phyloP scores from a whole-genome alignment of 768 basidiomycete genomes.

The Thelephora aurantiotincta region DNA sequence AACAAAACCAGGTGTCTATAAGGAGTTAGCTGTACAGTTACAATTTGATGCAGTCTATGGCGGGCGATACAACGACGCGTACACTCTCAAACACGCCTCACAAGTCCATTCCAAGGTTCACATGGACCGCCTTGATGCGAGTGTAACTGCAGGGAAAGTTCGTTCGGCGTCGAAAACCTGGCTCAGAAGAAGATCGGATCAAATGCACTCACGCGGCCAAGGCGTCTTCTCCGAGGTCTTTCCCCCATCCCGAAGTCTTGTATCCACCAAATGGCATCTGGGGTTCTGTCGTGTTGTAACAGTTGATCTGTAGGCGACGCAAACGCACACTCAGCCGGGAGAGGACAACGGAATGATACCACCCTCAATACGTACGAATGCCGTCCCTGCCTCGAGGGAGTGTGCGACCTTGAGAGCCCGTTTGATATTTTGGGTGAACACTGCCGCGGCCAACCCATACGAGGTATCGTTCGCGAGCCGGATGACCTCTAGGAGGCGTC shows the following conservation, averaged over 20 bases:
- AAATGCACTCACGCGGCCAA: conserved; percentile 14
- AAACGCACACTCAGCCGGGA: not conserved
- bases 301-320: conserved; percentile 24
- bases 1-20: too few species aligned
- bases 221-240: conserved; percentile 55
- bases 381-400: conserved; percentile 67
- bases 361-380: conserved; percentile 36
- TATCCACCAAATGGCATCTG: conserved; percentile 56
- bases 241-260: conserved; percentile 62
- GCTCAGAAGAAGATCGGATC: not conserved
- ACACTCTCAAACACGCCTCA: not conserved
- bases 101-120: conserved; percentile 30
- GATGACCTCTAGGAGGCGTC: conserved; percentile 30
- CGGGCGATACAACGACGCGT: too few species aligned
- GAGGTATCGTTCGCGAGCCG: conserved; percentile 70
- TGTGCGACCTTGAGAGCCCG: conserved; percentile 63
- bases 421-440: conserved; percentile 72
- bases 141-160: conserved; percentile 26
- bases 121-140: conserved; percentile 46
- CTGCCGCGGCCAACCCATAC: conserved; percentile 80
- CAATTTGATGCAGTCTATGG: conserved; percentile 7
- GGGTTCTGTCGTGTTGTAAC: conserved; percentile 27
- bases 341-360: not conserved
- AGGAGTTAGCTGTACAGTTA: not conserved
- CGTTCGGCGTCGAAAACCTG: not conserved